These are phyloP conservation scores for Phyllosticta capitalensis DNA, from an alignment of 2,329 filamentous ascomycete species.

Conservation along the genomic window DNA sequence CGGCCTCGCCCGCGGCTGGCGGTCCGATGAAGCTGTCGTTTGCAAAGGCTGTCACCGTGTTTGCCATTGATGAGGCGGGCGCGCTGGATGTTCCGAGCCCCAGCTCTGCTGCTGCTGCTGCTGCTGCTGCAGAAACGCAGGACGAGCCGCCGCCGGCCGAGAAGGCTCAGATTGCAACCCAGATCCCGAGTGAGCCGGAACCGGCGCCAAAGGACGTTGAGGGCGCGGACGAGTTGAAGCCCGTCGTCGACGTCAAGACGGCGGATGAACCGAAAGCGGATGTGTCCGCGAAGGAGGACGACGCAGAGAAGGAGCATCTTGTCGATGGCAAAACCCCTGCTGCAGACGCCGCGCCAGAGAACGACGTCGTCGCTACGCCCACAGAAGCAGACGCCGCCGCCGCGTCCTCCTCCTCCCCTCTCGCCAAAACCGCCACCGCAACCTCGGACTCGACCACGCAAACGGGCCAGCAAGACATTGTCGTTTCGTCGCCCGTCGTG, in stretches of 20 bases:
- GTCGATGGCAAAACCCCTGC: neutral
- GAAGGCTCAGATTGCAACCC: neutral
- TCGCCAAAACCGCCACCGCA: neutral
- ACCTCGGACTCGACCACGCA: constrained; percentile 15
- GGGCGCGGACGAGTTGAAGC: neutral
- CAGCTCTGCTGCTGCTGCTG: neutral
- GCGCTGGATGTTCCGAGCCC: constrained; percentile 21
- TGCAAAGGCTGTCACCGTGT: constrained; percentile 22
- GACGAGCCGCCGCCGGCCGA: neutral
- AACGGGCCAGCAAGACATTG: constrained; percentile 19
- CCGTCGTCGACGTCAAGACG: neutral
- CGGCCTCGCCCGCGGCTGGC: neutral
- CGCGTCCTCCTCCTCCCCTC: no score
- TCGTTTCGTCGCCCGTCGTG: constrained; percentile 10
- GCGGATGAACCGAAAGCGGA: neutral
- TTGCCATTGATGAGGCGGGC: constrained; percentile 27
- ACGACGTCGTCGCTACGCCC: neutral
- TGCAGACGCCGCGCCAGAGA: neutral
- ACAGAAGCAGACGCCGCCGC: no score
- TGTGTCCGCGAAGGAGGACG: neutral
- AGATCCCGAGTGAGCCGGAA: constrained; percentile 4
- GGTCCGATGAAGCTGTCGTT: constrained; percentile 17
- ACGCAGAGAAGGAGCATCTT: neutral
- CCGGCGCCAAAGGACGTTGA: constrained; percentile 4
- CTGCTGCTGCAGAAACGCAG: neutral